These are phyloP conservation scores for Trichoderma sp. DNA, from an alignment of 2,329 filamentous ascomycete species.

Conservation along the genomic window DNA sequence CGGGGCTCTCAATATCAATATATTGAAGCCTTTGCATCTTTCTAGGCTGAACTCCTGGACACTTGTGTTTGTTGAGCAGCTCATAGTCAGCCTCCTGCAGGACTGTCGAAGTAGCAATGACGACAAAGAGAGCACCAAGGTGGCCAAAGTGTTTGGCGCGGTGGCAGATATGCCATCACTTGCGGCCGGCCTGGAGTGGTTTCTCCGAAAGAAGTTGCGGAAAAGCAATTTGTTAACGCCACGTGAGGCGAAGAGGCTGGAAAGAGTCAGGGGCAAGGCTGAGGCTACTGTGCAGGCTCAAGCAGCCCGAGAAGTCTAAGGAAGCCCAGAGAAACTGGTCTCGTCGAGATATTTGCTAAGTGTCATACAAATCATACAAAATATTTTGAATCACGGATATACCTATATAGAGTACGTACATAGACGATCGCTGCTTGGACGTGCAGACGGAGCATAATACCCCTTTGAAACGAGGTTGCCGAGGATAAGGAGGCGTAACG, in stretches of 20 bases:
- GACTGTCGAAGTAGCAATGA: constrained; percentile 55
- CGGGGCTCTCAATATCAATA: constrained; percentile 50
- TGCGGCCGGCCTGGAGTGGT: constrained; percentile 75
- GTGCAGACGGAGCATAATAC: background rate
- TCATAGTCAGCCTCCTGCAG: constrained; percentile 76
- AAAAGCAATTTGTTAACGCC: constrained; percentile 61
- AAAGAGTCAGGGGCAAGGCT: constrained; percentile 41
- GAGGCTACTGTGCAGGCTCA: constrained; percentile 37
- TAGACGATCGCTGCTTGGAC: background rate
- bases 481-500: constrained; percentile 18
- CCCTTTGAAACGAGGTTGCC: constrained; percentile 9
- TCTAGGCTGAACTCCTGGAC: constrained; percentile 77
- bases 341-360: background rate
- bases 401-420: background rate
- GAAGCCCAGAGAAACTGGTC: background rate
- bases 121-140: constrained; percentile 56
- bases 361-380: background rate
- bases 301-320: background rate
- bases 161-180: constrained; percentile 68
- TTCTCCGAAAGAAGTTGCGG: constrained; percentile 74
- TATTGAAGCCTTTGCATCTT: constrained; percentile 75
- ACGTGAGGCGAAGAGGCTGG: constrained; percentile 53
- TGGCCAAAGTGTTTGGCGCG: constrained; percentile 69
- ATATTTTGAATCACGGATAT: background rate
- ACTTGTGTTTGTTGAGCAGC: constrained; percentile 75